These are phyloP conservation scores for Solanum corneliomulleri DNA, from an alignment of 257 asterid genomes.

Conservation along the genomic window DNA sequence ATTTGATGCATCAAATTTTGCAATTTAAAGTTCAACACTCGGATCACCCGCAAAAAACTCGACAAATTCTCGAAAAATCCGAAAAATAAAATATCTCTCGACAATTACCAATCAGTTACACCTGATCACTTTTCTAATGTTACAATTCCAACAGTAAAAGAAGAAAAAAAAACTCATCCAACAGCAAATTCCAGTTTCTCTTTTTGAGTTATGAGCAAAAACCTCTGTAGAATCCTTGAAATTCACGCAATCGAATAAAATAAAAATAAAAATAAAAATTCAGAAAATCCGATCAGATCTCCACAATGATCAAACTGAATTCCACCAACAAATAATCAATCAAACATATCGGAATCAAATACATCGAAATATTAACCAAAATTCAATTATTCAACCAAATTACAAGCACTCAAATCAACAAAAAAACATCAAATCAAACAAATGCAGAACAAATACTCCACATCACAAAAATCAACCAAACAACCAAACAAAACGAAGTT, in stretches of 20 bases:
- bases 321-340: neutral
- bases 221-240: neutral
- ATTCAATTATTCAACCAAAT: neutral
- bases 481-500: neutral
- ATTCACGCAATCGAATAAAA: neutral
- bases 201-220: neutral
- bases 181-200: neutral
- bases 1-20: neutral
- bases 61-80: neutral
- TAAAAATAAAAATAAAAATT: neutral
- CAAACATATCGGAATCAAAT: neutral
- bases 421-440: neutral
- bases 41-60: neutral
- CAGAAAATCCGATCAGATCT: constrained; percentile 6
- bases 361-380: neutral
- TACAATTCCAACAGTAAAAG: neutral
- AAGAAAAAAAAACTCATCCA: neutral
- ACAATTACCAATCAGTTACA: neutral
- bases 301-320: neutral
- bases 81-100: neutral
- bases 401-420: neutral
- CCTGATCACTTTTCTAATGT: neutral
- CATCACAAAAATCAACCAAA: neutral
- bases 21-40: neutral
- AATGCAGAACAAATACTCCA: neutral